Evolutionary conservation across 176 grass and related monocot genomes (phyloP), one percentile per base, ranked within the genome.

Genomic region (Eleusine indica): DNA sequence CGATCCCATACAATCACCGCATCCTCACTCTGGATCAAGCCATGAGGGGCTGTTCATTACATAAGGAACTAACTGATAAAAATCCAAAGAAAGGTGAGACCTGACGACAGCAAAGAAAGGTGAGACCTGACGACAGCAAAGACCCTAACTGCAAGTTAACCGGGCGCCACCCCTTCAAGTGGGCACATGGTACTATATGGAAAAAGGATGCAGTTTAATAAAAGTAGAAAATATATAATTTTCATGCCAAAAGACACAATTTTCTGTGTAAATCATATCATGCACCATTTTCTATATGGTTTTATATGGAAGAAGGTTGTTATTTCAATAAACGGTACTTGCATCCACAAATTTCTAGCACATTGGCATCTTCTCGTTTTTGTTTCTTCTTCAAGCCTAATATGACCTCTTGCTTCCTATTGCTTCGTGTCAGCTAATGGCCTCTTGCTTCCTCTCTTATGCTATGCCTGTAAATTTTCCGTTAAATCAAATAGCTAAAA

Each of bases 401-500:
- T 10, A 28, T 62, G 58, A 25, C 1, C n/a, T 85, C 40, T 58
- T 82, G 42, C 28, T 58, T n/a, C 52, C 44, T 35, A 35, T 35
- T 35, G 32, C 32, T 35, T 76, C 64, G 44, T 82, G 28, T 49
- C 38, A 82, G 38, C 18, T 72, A 64, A 70, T 73, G 66, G 46
- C 9, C 15, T 39, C 58, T 18, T 67, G 18, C 46, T 58, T 19
- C 44, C 49, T 64, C 48, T 71, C 46, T 71, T 85, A 86, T 25
- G 21, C 49, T 77, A 72, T 78, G 57, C 9, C 47, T 16, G 21
- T 40, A 51, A 72, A 64, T 82, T 29, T 66, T 56, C 9, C 38
- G 30, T 70, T 46, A 56, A 84, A 46, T 67, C 44, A 85, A 73
- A 44, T 48, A 73, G 35, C 35, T 57, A 73, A 73, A 81, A 60